Conservation (phyloP, 345 rosid species). For the Salix suchowensis region DNA sequence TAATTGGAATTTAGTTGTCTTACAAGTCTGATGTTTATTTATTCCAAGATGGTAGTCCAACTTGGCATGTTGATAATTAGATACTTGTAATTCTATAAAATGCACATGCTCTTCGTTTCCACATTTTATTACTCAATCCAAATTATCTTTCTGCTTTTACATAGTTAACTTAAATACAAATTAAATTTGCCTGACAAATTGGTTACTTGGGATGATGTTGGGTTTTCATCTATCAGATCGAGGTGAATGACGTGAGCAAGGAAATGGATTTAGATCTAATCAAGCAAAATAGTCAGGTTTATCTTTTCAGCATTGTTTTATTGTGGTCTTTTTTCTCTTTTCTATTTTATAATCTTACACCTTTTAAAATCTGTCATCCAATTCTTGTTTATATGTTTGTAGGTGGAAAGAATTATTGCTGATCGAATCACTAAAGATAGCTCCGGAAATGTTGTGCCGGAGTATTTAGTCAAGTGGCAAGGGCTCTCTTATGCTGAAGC, state of each 20-base stretch:
- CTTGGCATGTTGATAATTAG: background rate
- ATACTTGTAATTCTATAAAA: too few relatives aligned
- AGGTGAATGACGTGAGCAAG: constrained; percentile 94
- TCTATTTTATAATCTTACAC: background rate
- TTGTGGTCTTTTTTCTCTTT: background rate
- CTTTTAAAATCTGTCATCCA: background rate
- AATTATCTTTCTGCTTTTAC: background rate
- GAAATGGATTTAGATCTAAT: constrained; percentile 99
- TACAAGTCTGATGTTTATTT: background rate
- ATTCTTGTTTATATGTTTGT: constrained; percentile 19
- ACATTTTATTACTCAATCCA: background rate
- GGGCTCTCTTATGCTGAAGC: constrained; percentile 99
- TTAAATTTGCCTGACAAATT: background rate
- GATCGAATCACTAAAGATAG: constrained; percentile 78
- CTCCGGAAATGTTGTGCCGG: constrained; percentile 69
- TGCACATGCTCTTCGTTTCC: background rate
- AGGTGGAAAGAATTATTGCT: constrained; percentile 91
- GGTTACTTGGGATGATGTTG: background rate
- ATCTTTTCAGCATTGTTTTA: constrained; percentile 9
- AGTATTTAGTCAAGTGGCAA: constrained; percentile 98
- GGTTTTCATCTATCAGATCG: constrained; percentile 54
- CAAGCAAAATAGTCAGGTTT: constrained; percentile 94
- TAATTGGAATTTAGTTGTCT: background rate
- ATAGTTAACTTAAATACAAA: background rate
- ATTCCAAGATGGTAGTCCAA: background rate